Conservation (phyloP, 164 flowering plant genomes). For the Umbellularia californica region DNA sequence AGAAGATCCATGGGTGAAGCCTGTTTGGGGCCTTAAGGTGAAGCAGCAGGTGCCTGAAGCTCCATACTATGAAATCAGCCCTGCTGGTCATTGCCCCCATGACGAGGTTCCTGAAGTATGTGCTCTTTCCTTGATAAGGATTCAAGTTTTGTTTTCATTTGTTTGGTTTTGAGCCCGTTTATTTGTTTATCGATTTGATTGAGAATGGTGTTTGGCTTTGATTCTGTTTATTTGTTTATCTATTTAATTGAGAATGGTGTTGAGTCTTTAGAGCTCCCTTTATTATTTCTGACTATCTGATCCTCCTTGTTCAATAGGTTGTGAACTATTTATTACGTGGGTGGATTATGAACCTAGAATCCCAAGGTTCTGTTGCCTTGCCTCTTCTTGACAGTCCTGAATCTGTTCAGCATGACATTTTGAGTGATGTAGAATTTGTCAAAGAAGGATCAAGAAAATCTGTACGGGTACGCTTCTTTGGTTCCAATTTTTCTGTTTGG, state of each 20-base stretch:
- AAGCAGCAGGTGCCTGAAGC: slow-evolving; percentile 74
- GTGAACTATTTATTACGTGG: slow-evolving; percentile 87
- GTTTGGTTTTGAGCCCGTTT: background rate
- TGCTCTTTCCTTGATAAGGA: background rate
- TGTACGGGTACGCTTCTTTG: slow-evolving; percentile 53
- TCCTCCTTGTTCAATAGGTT: slow-evolving; percentile 40
- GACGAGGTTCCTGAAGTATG: slow-evolving; percentile 98
- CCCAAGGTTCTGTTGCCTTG: slow-evolving; percentile 45
- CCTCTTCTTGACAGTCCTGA: slow-evolving; percentile 64
- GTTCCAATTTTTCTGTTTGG: slow-evolving; percentile 52
- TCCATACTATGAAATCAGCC: slow-evolving; percentile 91
- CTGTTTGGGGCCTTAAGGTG: slow-evolving; percentile 78
- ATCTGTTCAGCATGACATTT: slow-evolving; percentile 21
- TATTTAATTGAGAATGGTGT: no score
- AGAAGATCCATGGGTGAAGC: slow-evolving; percentile 97
- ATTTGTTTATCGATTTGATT: no score
- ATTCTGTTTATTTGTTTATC: background rate
- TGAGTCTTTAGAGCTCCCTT: no score
- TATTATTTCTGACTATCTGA: background rate
- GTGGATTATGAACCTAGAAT: slow-evolving; percentile 78
- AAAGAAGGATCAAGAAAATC: slow-evolving; percentile 62
- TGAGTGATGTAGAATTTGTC: slow-evolving; percentile 56
- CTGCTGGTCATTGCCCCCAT: slow-evolving; percentile 99
- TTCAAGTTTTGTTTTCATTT: background rate
- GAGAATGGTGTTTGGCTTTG: background rate